Evolutionary conservation across 768 basidiomycete species (phyloP).

Genomic region (Pleurotus platypus): DNA sequence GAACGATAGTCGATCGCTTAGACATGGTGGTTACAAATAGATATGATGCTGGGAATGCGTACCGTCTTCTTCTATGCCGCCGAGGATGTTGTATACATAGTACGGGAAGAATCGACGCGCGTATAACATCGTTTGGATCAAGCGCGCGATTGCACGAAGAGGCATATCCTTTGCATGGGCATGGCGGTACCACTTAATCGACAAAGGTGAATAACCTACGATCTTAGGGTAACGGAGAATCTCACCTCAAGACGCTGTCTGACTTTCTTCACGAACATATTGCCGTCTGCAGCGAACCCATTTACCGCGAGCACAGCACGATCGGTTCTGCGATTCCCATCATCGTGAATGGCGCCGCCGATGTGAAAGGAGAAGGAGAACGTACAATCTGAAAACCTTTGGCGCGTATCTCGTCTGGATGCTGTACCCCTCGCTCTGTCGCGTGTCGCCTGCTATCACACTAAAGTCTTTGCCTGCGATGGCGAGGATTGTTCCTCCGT

Average conservation of each 20-base stretch:
- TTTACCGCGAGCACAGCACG: conserved; percentile 93
- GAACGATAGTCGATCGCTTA: too few relatives aligned
- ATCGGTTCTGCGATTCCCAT: conserved; percentile 63
- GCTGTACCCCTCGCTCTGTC: conserved; percentile 95
- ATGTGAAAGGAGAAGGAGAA: conserved; percentile 4
- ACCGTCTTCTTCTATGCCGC: conserved; percentile 97
- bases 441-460: conserved; percentile 94
- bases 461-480: conserved; percentile 92
- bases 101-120: conserved; percentile 96
- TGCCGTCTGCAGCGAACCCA: conserved; percentile 96
- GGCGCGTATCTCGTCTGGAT: conserved; percentile 98
- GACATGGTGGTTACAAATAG: not conserved
- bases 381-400: conserved; percentile 92
- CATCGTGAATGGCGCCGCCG: conserved; percentile 5
- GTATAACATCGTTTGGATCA: conserved; percentile 99
- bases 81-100: conserved; percentile 96
- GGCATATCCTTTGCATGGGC: conserved; percentile 97
- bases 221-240: conserved; percentile 8
- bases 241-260: conserved; percentile 92
- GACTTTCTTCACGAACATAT: conserved; percentile 96
- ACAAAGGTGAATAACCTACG: conserved; percentile 1
- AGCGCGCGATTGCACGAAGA: conserved; percentile 92
- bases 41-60: conserved; percentile 26
- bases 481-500: conserved; percentile 95
- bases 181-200: conserved; percentile 88